These are phyloP conservation scores for Haberlea rhodopensis DNA, from an alignment of 257 asterid genomes.

Conservation along the genomic window DNA sequence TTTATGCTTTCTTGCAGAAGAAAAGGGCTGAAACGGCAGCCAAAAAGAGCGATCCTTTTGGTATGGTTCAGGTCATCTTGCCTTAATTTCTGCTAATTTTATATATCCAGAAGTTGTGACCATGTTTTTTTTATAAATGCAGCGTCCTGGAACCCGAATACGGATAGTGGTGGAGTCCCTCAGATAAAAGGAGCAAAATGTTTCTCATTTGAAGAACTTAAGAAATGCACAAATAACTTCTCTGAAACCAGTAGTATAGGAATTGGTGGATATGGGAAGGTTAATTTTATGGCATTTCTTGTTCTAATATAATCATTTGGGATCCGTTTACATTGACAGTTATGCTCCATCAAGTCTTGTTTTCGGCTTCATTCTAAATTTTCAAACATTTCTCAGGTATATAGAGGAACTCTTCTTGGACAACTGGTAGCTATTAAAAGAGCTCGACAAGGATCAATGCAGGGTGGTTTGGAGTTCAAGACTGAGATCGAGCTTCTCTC, in stretches of 20 bases:
- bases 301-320: background rate
- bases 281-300: constrained; percentile 22
- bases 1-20: constrained; percentile 73
- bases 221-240: constrained; percentile 70
- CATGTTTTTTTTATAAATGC: constrained; percentile 30
- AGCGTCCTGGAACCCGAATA: constrained; percentile 70
- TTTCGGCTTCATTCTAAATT: background rate
- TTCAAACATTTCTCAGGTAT: constrained; percentile 47
- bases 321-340: background rate
- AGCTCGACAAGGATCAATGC: constrained; percentile 71
- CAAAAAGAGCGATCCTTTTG: constrained; percentile 73
- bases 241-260: constrained; percentile 61
- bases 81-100: background rate
- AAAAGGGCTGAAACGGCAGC: constrained; percentile 63
- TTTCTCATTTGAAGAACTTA: constrained; percentile 76
- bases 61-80: constrained; percentile 35
- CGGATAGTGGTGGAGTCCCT: constrained; percentile 77
- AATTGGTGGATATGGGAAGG: constrained; percentile 94
- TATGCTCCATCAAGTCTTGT: background rate
- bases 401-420: constrained; percentile 76
- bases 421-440: constrained; percentile 73
- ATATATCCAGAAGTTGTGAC: constrained; percentile 12
- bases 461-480: constrained; percentile 80
- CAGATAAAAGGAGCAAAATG: constrained; percentile 66
- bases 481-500: constrained; percentile 97